Percentiles rank a stretch among this genome's conserved stretches.
phyloP scores from a whole-genome alignment of 2,329 filamentous ascomycete genomes.

The Fusarium papillatum region DNA sequence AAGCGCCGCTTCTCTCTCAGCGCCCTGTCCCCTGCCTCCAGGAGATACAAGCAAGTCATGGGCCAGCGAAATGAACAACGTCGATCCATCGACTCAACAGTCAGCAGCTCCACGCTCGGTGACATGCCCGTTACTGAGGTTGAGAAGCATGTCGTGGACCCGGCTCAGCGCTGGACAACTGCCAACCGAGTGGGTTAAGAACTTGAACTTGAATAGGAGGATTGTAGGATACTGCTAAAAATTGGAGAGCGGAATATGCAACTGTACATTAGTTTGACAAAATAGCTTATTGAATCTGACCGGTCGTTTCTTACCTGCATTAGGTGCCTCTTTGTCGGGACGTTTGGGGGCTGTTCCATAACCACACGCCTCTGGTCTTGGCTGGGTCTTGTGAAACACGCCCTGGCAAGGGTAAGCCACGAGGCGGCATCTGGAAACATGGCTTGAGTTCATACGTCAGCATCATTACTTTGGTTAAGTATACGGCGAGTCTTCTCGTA shows the following conservation, averaged over 20 bases:
- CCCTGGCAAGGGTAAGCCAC: neutral
- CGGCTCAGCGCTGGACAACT: constrained; percentile 27
- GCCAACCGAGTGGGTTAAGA: constrained; percentile 12
- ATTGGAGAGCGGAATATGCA: neutral
- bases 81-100: constrained; percentile 19
- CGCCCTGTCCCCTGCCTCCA: constrained; percentile 8
- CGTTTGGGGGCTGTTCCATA: neutral
- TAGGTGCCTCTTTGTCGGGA: neutral
- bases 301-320: neutral
- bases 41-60: constrained; percentile 27
- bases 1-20: constrained; percentile 28
- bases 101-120: constrained; percentile 6
- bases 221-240: neutral
- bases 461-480: neutral
- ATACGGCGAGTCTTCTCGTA: neutral
- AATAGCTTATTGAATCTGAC: neutral
- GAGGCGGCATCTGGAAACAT: neutral
- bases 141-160: constrained; percentile 18
- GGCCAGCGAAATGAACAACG: neutral
- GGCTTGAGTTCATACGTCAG: neutral
- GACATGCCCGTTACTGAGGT: constrained; percentile 13
- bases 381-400: neutral
- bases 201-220: neutral
- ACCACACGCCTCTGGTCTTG: neutral
- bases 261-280: neutral